Percentiles rank a stretch among this genome's conserved stretches.
phyloP scores from a whole-genome alignment of 257 asterid species.

The Jacaranda mimosifolia region DNA sequence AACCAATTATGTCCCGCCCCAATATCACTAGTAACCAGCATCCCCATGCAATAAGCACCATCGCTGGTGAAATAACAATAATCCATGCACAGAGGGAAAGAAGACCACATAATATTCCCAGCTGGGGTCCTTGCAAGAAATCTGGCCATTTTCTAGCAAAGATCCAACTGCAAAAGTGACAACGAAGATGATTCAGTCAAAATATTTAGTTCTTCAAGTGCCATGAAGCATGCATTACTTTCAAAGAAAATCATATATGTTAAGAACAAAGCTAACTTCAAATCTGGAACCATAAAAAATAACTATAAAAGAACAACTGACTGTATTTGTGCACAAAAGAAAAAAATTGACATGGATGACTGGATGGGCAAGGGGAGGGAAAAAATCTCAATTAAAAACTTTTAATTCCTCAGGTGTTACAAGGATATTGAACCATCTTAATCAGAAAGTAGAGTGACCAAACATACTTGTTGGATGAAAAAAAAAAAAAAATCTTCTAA shows the following conservation, averaged over 20 bases:
- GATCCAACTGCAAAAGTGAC: constrained; percentile 82
- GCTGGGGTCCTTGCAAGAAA: constrained; percentile 84
- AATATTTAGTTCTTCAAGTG: constrained; percentile 12
- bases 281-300: background rate
- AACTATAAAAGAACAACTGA: background rate
- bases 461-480: background rate
- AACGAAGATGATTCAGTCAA: constrained; percentile 37
- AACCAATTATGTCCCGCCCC: constrained; percentile 93
- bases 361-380: background rate
- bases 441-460: background rate
- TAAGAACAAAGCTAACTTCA: constrained; percentile 6
- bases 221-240: background rate
- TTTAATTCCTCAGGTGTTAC: background rate
- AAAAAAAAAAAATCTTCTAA: constrained; percentile 3
- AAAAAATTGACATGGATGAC: background rate
- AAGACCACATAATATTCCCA: constrained; percentile 83
- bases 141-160: constrained; percentile 98
- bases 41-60: constrained; percentile 90
- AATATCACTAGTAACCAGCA: constrained; percentile 89
- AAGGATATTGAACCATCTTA: background rate
- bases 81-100: constrained; percentile 84
- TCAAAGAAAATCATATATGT: background rate
- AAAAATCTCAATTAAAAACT: background rate
- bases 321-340: background rate
- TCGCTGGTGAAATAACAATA: constrained; percentile 87